phyloP scores from a whole-genome alignment of 805 yeast genomes.

The Starmera amethionina region DNA sequence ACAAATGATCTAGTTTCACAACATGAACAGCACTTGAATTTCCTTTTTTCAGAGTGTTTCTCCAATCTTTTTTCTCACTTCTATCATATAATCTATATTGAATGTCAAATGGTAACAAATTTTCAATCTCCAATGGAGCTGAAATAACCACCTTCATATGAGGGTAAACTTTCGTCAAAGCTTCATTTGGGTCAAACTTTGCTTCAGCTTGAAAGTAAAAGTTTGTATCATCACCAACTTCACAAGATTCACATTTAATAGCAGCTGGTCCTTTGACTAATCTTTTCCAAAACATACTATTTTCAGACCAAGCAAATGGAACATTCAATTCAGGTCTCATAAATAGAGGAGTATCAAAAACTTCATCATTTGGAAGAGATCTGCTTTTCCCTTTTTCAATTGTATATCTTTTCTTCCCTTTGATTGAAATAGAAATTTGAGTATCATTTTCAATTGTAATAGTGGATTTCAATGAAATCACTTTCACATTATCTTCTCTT shows the following conservation, averaged over 20 bases:
- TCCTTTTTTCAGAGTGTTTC: conserved; percentile 52
- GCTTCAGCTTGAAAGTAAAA: conserved; percentile 73
- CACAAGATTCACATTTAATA: conserved; percentile 46
- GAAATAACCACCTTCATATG: conserved; percentile 69
- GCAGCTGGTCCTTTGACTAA: conserved; percentile 40
- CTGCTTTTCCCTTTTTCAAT: conserved; percentile 46
- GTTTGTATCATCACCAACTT: conserved; percentile 28
- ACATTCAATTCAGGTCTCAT: conserved; percentile 54
- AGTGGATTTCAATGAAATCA: conserved; percentile 70
- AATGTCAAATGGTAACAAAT: conserved; percentile 75
- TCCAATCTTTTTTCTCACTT: conserved; percentile 57
- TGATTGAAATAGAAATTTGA: conserved; percentile 33
- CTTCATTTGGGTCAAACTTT: conserved; percentile 52
- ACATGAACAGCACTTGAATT: conserved; percentile 68
- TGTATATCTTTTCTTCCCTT: conserved; percentile 22
- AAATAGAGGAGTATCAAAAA: conserved; percentile 45
- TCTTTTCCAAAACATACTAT: conserved; percentile 55
- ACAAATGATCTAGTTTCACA: conserved; percentile 60
- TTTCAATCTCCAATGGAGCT: conserved; percentile 81
- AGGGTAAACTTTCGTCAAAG: conserved; percentile 69
- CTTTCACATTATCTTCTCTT: conserved; percentile 70
- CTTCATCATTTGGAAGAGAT: conserved; percentile 70
- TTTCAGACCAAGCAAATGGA: conserved; percentile 59
- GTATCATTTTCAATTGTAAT: conserved; percentile 58
- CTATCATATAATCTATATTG: conserved; percentile 71